Evolutionary conservation across 805 yeast genomes (phyloP).

Genomic region (Pichia nanzhaoensis): DNA sequence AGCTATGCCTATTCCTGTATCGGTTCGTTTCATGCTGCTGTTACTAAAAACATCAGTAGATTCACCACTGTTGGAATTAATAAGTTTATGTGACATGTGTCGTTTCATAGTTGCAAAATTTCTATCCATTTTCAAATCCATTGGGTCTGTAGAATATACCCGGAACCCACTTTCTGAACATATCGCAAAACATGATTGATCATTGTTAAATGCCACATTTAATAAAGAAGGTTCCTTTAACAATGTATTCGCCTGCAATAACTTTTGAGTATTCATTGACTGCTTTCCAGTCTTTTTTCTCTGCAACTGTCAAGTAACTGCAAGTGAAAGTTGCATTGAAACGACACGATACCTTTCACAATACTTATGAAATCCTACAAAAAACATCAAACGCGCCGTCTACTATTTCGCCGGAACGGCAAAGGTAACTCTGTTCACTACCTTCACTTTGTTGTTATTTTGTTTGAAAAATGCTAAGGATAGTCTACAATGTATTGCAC

Average conservation of each 20-base stretch:
- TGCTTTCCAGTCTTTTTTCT: too few relatives aligned
- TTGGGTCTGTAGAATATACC: constrained; percentile 83
- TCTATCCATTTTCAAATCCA: constrained; percentile 65
- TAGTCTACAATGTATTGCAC: too few relatives aligned
- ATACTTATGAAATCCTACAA: too few relatives aligned
- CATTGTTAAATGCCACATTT: constrained; percentile 76
- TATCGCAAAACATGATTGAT: constrained; percentile 81
- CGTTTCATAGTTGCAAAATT: constrained; percentile 28
- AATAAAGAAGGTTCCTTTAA: constrained; percentile 36
- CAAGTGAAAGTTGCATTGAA: too few relatives aligned
- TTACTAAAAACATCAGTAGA: background rate
- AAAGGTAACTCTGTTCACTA: too few relatives aligned
- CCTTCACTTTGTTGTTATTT: too few relatives aligned
- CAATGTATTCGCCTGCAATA: constrained; percentile 18
- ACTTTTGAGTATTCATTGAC: constrained; percentile 31
- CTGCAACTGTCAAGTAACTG: too few relatives aligned
- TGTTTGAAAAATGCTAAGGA: too few relatives aligned
- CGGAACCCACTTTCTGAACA: constrained; percentile 76
- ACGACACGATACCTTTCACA: too few relatives aligned
- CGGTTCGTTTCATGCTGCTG: constrained; percentile 8
- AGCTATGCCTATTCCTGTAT: constrained; percentile 62
- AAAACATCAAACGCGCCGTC: too few relatives aligned
- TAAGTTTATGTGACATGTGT: background rate
- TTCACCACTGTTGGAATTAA: background rate
- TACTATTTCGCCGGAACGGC: too few relatives aligned